Conservation (phyloP, 768 basidiomycete species). For the Lactarius akahatsu region DNA sequence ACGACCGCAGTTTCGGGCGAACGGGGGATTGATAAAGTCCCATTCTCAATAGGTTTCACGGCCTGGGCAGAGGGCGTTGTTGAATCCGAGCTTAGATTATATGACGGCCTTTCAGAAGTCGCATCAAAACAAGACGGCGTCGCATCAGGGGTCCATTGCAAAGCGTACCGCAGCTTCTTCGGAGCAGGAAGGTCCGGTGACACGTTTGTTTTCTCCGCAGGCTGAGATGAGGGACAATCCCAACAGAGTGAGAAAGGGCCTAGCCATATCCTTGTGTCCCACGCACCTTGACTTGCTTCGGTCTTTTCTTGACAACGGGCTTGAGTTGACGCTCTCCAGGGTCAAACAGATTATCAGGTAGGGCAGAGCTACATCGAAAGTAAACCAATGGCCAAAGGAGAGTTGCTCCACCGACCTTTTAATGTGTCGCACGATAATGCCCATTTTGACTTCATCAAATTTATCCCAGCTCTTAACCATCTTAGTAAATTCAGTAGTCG, state of each 20-base stretch:
- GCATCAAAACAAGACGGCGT: slow-evolving; percentile 22
- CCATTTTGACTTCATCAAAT: slow-evolving; percentile 90
- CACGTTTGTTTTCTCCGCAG: slow-evolving; percentile 24
- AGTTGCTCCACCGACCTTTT: slow-evolving; percentile 56
- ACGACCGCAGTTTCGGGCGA: slow-evolving; percentile 43
- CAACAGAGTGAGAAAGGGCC: background rate
- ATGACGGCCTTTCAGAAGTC: slow-evolving; percentile 26
- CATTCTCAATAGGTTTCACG: slow-evolving; percentile 24
- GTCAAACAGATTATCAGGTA: slow-evolving; percentile 84
- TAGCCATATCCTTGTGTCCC: background rate
- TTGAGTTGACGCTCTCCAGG: slow-evolving; percentile 76
- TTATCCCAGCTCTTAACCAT: slow-evolving; percentile 95
- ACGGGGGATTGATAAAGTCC: slow-evolving; percentile 22
- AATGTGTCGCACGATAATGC: slow-evolving; percentile 89
- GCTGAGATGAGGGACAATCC: slow-evolving; percentile 14
- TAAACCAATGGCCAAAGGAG: slow-evolving; percentile 18
- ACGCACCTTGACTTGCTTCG: slow-evolving; percentile 61
- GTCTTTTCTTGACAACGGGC: slow-evolving; percentile 62
- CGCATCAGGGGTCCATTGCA: slow-evolving; percentile 14
- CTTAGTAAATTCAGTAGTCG: slow-evolving; percentile 92
- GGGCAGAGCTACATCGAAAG: slow-evolving; percentile 49
- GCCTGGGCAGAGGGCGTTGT: slow-evolving; percentile 7
- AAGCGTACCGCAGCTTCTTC: slow-evolving; percentile 30
- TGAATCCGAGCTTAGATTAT: slow-evolving; percentile 21
- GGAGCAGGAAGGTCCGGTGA: slow-evolving; percentile 28